phyloP scores from a whole-genome alignment of 495 filamentous ascomycete species.

The Neurospora sp. region DNA sequence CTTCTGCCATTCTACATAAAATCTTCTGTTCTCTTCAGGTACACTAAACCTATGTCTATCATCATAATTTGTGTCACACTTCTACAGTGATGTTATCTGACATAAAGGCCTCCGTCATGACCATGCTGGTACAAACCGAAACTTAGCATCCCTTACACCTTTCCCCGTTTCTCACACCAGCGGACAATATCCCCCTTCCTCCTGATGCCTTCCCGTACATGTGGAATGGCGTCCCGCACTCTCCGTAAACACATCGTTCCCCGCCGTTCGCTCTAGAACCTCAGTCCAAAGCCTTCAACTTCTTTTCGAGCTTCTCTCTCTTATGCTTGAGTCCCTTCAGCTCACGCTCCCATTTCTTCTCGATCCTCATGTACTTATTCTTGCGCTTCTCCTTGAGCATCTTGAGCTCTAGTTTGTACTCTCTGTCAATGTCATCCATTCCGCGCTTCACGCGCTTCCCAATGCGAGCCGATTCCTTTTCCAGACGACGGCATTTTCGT shows the following conservation, averaged over 20 bases:
- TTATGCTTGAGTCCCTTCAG: not conserved
- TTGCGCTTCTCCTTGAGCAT: not conserved
- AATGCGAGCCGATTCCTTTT: not conserved
- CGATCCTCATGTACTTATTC: not conserved
- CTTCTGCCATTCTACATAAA: too few relatives aligned
- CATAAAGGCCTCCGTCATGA: not conserved
- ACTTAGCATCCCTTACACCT: not conserved
- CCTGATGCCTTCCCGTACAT: not conserved
- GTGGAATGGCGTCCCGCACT: not conserved
- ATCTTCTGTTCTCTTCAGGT: too few relatives aligned
- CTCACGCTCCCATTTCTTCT: not conserved
- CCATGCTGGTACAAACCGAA: not conserved
- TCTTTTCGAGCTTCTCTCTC: not conserved
- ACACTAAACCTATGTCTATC: too few relatives aligned
- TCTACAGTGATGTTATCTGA: not conserved
- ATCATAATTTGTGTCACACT: not conserved
- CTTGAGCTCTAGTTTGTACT: not conserved
- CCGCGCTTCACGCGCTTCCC: not conserved
- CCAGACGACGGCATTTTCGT: not conserved
- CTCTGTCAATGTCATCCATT: not conserved
- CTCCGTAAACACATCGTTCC: not conserved
- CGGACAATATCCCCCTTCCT: not conserved
- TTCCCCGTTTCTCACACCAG: not conserved
- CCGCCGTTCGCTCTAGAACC: not conserved
- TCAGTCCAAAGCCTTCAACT: not conserved